A percentile compares a stretch with the other conserved stretches of the same genome.
Conservation (phyloP, 2,329 filamentous ascomycete species). For the Fusarium nodosum region DNA sequence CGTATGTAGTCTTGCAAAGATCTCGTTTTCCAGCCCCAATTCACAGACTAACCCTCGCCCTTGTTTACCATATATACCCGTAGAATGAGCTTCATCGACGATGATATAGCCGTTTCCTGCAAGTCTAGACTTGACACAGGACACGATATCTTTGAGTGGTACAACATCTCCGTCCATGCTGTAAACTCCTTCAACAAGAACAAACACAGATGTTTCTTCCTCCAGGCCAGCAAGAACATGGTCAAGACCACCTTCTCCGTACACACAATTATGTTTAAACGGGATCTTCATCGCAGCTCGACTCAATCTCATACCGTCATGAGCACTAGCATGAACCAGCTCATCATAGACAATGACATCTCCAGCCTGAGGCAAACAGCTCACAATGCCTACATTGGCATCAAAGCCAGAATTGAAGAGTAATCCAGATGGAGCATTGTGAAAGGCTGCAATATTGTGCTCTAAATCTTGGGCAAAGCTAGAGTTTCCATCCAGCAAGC, state of each 20-base stretch:
- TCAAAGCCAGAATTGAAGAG: slow-evolving; percentile 74
- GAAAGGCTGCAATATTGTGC: slow-evolving; percentile 61
- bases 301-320: slow-evolving; percentile 80
- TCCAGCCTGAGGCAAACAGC: slow-evolving; percentile 69
- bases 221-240: slow-evolving; percentile 53
- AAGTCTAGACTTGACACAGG: slow-evolving; percentile 67
- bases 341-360: slow-evolving; percentile 80
- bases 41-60: slow-evolving; percentile 71
- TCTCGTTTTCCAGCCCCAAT: slow-evolving; percentile 66
- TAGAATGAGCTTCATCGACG: slow-evolving; percentile 78
- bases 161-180: slow-evolving; percentile 87
- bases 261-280: slow-evolving; percentile 71
- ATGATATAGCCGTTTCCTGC: slow-evolving; percentile 74
- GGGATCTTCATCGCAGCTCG: slow-evolving; percentile 63
- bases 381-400: slow-evolving; percentile 74
- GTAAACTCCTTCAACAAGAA: slow-evolving; percentile 80
- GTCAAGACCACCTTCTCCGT: slow-evolving; percentile 43
- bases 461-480: slow-evolving; percentile 62
- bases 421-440: slow-evolving; percentile 60
- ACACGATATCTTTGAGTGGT: slow-evolving; percentile 72
- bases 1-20: slow-evolving; percentile 72
- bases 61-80: slow-evolving; percentile 68
- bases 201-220: slow-evolving; percentile 68
- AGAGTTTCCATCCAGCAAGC: slow-evolving; percentile 67
- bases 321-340: slow-evolving; percentile 81